These are phyloP conservation scores for Orobanche coerulescens DNA, from an alignment of 257 asterid species.

Conservation along the genomic window DNA sequence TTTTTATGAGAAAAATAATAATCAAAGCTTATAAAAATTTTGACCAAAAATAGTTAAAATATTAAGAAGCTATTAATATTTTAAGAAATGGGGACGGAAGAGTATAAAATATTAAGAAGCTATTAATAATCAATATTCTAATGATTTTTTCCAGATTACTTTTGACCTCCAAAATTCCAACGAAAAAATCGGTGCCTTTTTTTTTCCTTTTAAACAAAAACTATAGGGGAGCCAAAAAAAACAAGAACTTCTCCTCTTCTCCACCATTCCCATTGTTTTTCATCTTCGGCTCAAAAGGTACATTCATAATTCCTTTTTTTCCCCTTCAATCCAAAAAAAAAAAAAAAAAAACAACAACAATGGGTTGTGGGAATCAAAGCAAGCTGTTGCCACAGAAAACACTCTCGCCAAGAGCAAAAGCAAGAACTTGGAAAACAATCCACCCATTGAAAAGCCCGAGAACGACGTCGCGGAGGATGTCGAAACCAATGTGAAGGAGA, in stretches of 20 bases:
- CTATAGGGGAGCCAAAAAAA: background rate
- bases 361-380: conserved; percentile 28
- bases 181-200: background rate
- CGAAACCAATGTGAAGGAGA: conserved; percentile 10
- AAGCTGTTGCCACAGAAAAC: conserved; percentile 58
- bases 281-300: background rate
- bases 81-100: too few relatives aligned
- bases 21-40: too few relatives aligned
- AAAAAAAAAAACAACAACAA: background rate
- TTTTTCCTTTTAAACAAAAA: background rate
- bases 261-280: background rate
- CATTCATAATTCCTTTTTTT: background rate
- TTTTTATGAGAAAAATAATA: too few relatives aligned
- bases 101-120: too few relatives aligned
- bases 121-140: background rate
- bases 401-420: conserved; percentile 40
- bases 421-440: conserved; percentile 21
- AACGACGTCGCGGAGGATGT: too few relatives aligned
- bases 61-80: too few relatives aligned
- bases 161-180: background rate
- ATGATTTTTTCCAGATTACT: background rate
- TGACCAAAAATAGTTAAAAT: too few relatives aligned
- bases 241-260: background rate
- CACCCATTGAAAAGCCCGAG: background rate
- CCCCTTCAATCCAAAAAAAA: background rate